Evolutionary conservation across 129 eudicot genomes (phyloP).

Genomic region (Tagetes erecta): DNA sequence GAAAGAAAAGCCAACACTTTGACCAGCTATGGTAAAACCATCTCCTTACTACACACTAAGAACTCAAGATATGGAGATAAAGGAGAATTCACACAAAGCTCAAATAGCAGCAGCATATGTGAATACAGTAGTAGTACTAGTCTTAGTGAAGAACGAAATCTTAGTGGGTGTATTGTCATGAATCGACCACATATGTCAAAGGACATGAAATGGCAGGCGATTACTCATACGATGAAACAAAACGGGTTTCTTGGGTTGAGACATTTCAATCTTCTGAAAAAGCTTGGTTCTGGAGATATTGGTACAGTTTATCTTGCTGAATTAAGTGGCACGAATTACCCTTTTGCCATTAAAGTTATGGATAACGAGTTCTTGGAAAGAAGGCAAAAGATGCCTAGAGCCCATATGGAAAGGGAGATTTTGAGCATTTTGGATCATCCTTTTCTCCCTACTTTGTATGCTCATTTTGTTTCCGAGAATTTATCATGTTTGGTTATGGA

Average conservation of each 20-base stretch:
- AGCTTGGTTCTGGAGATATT: constrained; percentile 94
- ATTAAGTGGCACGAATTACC: constrained; percentile 66
- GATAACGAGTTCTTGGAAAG: constrained; percentile 88
- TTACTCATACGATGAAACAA: constrained; percentile 55
- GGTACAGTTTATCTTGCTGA: constrained; percentile 97
- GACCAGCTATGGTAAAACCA: constrained; percentile 27
- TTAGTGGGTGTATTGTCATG: constrained; percentile 59
- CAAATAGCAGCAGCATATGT: constrained; percentile 82
- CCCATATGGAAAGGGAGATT: constrained; percentile 94
- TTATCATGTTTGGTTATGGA: constrained; percentile 95
- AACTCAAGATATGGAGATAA: constrained; percentile 49
- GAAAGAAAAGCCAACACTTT: constrained; percentile 15
- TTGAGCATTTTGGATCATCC: constrained; percentile 92
- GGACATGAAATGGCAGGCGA: constrained; percentile 84
- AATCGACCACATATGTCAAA: constrained; percentile 92
- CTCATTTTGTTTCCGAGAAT: constrained; percentile 88
- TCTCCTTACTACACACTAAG: constrained; percentile 35
- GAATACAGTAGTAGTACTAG: constrained; percentile 86
- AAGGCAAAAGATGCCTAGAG: constrained; percentile 86
- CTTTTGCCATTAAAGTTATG: constrained; percentile 93
- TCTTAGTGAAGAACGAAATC: constrained; percentile 86
- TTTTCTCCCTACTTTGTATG: constrained; percentile 91
- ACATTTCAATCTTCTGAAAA: constrained; percentile 79
- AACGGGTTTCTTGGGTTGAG: constrained; percentile 73
- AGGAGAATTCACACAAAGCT: constrained; percentile 77